Base-by-base conservation (phyloP, 257 asterid species). In the Echium plantagineum region DNA sequence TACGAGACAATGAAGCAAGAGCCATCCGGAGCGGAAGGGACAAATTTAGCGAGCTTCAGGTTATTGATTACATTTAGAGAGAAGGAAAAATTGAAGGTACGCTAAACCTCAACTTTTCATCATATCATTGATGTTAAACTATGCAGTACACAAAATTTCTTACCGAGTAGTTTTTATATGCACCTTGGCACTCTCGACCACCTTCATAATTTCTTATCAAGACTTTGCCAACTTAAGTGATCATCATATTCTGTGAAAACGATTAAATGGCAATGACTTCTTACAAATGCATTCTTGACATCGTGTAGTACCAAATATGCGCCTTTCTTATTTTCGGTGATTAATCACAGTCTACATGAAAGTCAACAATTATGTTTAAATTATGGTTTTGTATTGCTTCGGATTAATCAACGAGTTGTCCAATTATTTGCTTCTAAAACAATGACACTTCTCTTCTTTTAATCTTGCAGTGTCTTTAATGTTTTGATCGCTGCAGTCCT, bases 1-100 rank as follows among this genome's bases (percentile, higher is more conserved):
- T 91, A 58, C 77, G 67, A 64, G 96, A 81, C 58, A 83, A 86
- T 66, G 64, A 67, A 68, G 94, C 90, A 16, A 80, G 84, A 78
- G 83, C 86, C 32, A 79, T 91, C 79, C 70, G 82, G 75, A 79
- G 80, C 84, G 77, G 61, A 74, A 67, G 81, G 42, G 94, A 75
- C 55, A 61, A 64, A 70, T 70, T 70, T 59, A 73, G 73, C 22
- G 90, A 82, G 71, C 81, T 86, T 63, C 90, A 81, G 77, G 84
- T 70, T 59, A 80, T 75, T 66, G 86, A 81, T 71, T 79, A 78
- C 62, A 83, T 74, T 46, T 83, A 89, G 66, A 69, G 30, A 55
- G 35, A 48, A 42, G 49, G 49, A 12, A 42, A 42, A 59, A 48
- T 4, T 22, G 21, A 62, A 70, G 76, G 79, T 53, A 53, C 2